Evolutionary conservation across 768 basidiomycete genomes (phyloP).

Genomic region (Rhizopogon sp.): DNA sequence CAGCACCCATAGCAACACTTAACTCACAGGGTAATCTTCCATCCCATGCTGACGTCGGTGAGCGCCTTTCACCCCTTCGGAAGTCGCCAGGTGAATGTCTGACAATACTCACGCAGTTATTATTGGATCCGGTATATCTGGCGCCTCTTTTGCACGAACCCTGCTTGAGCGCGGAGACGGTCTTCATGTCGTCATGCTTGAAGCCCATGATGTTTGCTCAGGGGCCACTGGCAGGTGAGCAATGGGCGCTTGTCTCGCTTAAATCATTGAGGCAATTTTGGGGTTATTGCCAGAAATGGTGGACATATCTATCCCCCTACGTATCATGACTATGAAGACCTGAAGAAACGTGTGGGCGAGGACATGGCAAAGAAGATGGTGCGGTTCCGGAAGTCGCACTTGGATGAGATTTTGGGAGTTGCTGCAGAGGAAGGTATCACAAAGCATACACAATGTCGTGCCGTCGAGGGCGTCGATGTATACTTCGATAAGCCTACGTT

Average conservation of each 20-base stretch:
- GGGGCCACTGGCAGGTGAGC: constrained; percentile 48
- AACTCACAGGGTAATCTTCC: constrained; percentile 28
- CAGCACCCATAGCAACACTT: constrained; percentile 37
- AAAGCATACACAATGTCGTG: constrained; percentile 22
- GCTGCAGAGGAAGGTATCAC: constrained; percentile 23
- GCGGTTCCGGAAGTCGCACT: constrained; percentile 35
- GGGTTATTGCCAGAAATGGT: constrained; percentile 33
- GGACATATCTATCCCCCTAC: constrained; percentile 47
- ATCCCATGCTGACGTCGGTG: constrained; percentile 51
- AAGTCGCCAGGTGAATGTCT: background rate
- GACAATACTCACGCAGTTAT: constrained; percentile 28
- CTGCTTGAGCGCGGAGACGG: constrained; percentile 21
- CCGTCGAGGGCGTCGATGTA: constrained; percentile 29
- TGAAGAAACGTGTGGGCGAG: constrained; percentile 34
- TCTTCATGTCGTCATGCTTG: constrained; percentile 47
- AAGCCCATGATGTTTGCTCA: constrained; percentile 55
- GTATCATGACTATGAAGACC: constrained; percentile 38
- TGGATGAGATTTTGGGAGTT: constrained; percentile 25
- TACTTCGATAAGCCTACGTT: constrained; percentile 29
- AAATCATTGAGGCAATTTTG: background rate
- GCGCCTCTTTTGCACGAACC: constrained; percentile 37
- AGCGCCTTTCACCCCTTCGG: constrained; percentile 1
- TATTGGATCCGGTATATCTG: constrained; percentile 53
- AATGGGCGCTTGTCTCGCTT: background rate
- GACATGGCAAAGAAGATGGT: constrained; percentile 34